Evolutionary conservation across 2,329 filamentous ascomycete species (phyloP), one percentile per base, ranked within the genome.

Genomic region (Celoporthe dispersa): DNA sequence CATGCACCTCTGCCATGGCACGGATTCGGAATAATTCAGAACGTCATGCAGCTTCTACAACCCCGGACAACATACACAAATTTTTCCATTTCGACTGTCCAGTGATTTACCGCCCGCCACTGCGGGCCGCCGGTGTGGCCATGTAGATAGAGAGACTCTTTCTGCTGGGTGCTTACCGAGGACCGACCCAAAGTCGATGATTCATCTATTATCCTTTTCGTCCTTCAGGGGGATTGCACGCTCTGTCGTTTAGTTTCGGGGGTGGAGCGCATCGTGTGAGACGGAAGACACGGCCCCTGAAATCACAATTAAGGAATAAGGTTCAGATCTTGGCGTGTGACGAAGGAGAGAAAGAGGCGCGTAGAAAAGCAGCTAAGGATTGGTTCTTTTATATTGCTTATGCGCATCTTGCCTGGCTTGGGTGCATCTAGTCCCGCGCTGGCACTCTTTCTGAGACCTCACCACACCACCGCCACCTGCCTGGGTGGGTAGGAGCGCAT

Each of bases 381-480:
- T 2, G 6, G 2, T 48, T 8, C 19, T 12, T 2, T 57, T 33
- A 57, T 57, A 57, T 57, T 33, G 6, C 14, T 33, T 57, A 57
- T 57, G 28, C 53, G 19, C 25, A 16, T 19, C 25, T 8, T 57
- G 28, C 14, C 6, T 57, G 11, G 53, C 25, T 33, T 12, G 16
- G 25, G 25, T 9, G 39, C 44, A 48, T 48, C 7, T 9, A 0
- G 19, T 57, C 53, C 14, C 53, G 33, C 28, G 28, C 53, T 11
- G 25, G 53, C 28, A 57, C 25, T 57, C 25, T 57, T 31, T 57
- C 25, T 57, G 53, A 57, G 53, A 57, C 53, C 25, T 57, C 53
- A 57, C 53, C 25, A 19, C 53, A 14, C n/a, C 25, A 31, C 6
- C 51, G 16, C 44, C 44, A 9, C 44, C 44, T 57, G 6, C 53